Evolutionary conservation across 371 early-diverging fungal species (phyloP).

Genomic region (Smittium culicis): DNA sequence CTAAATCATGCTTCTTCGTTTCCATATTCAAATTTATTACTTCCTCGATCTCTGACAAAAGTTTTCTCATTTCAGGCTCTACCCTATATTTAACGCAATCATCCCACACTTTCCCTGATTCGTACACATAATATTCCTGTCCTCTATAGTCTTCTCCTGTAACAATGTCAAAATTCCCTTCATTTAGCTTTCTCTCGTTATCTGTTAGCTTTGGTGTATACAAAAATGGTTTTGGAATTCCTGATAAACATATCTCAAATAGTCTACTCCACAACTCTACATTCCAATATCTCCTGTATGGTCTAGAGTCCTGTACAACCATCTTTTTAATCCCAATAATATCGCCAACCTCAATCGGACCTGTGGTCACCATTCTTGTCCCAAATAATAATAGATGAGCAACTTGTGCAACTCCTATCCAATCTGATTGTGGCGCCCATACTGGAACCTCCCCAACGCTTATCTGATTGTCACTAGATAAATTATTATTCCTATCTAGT

Average conservation of each 20-base stretch:
- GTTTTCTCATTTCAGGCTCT: not conserved
- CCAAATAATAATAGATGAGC: conserved; percentile 11
- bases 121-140: not conserved
- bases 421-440: conserved; percentile 11
- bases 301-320: conserved; percentile 1
- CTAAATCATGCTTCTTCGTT: not conserved
- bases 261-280: conserved; percentile 4
- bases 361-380: not conserved
- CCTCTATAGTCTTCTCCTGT: not conserved
- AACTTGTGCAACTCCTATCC: conserved; percentile 3
- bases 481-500: not conserved
- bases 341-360: not conserved
- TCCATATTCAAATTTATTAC: not conserved
- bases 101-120: not conserved
- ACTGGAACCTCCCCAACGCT: conserved; percentile 8
- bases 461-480: not conserved
- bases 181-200: not conserved
- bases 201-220: not conserved
- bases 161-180: not conserved
- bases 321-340: not conserved
- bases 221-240: not conserved
- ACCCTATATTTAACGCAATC: conserved; percentile 4
- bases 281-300: conserved; percentile 7
- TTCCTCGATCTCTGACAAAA: not conserved
- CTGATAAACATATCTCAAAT: conserved; percentile 3